Evolutionary conservation across 2,329 filamentous ascomycete genomes (phyloP).

Genomic region (Didymella segeticola): DNA sequence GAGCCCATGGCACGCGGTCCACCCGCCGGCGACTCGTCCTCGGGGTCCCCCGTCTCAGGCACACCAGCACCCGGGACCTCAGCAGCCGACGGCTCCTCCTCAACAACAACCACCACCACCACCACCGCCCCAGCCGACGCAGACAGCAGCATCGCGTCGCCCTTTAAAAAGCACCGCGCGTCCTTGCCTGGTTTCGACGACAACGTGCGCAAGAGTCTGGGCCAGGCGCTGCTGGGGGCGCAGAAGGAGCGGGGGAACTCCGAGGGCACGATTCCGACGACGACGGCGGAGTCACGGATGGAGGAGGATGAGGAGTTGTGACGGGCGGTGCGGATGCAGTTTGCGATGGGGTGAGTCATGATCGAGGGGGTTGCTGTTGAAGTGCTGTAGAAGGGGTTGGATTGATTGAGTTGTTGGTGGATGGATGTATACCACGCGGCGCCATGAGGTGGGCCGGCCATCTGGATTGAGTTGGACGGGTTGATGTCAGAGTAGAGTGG

Average conservation of each 20-base stretch:
- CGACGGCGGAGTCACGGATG: slow-evolving; percentile 41
- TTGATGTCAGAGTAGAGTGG: no score
- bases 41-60: slow-evolving; percentile 29
- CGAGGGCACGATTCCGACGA: slow-evolving; percentile 36
- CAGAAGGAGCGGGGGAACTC: slow-evolving; percentile 45
- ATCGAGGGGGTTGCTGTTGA: no score
- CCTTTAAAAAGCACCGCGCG: slow-evolving; percentile 76
- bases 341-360: slow-evolving; percentile 26
- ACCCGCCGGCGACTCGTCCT: slow-evolving; percentile 28
- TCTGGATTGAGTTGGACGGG: no score
- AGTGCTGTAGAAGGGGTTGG: no score
- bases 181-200: slow-evolving; percentile 62
- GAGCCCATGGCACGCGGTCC: slow-evolving; percentile 64
- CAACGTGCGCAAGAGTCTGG: slow-evolving; percentile 49
- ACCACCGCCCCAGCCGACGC: slow-evolving; percentile 36
- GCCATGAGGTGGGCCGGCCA: slow-evolving; percentile 15
- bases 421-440: slow-evolving; percentile 23
- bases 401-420: no score
- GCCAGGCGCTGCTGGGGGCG: slow-evolving; percentile 39
- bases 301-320: slow-evolving; percentile 56
- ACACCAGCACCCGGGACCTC: slow-evolving; percentile 28
- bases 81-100: slow-evolving; percentile 31
- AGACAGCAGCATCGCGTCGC: slow-evolving; percentile 68
- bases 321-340: slow-evolving; percentile 36
- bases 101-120: no score